Evolutionary conservation across 2,329 filamentous ascomycete species (phyloP).

Genomic region (Raffaelea ambrosiae): DNA sequence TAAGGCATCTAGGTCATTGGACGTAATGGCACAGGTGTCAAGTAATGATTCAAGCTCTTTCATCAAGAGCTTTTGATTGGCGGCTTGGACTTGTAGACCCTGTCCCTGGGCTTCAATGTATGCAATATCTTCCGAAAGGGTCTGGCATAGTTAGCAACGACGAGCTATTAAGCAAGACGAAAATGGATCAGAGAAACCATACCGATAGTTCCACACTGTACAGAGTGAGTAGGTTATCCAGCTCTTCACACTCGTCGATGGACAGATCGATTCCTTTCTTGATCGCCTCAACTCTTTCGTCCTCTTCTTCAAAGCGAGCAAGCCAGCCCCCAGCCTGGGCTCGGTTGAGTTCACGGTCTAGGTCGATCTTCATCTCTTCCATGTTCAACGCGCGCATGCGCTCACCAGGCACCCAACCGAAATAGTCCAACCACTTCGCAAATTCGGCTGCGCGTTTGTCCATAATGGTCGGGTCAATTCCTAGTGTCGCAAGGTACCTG

Average conservation of each 20-base stretch:
- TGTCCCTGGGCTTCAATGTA: constrained; percentile 97
- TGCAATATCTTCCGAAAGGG: constrained; percentile 87
- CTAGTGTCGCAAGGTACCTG: constrained; percentile 69
- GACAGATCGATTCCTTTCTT: constrained; percentile 78
- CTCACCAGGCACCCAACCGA: constrained; percentile 76
- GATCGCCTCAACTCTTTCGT: constrained; percentile 81
- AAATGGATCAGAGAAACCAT: constrained; percentile 24
- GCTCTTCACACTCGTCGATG: constrained; percentile 91
- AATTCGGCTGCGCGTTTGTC: constrained; percentile 73
- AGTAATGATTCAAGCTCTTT: constrained; percentile 84
- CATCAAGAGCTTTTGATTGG: constrained; percentile 90
- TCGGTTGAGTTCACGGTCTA: constrained; percentile 81
- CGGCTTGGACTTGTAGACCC: constrained; percentile 91
- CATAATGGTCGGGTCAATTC: constrained; percentile 68
- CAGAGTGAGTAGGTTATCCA: constrained; percentile 86
- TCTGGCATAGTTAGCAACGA: constrained; percentile 46
- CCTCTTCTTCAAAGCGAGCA: constrained; percentile 73
- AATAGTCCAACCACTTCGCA: constrained; percentile 72
- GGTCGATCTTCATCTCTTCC: constrained; percentile 71
- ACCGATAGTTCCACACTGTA: constrained; percentile 92
- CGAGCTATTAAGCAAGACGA: background rate
- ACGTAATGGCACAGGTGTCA: constrained; percentile 81
- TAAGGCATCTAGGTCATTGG: constrained; percentile 65
- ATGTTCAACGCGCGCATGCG: constrained; percentile 67
- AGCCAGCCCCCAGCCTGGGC: constrained; percentile 92